These are phyloP conservation scores for Colletotrichum lentis DNA, from an alignment of 2,329 filamentous ascomycete species.

Conservation along the genomic window DNA sequence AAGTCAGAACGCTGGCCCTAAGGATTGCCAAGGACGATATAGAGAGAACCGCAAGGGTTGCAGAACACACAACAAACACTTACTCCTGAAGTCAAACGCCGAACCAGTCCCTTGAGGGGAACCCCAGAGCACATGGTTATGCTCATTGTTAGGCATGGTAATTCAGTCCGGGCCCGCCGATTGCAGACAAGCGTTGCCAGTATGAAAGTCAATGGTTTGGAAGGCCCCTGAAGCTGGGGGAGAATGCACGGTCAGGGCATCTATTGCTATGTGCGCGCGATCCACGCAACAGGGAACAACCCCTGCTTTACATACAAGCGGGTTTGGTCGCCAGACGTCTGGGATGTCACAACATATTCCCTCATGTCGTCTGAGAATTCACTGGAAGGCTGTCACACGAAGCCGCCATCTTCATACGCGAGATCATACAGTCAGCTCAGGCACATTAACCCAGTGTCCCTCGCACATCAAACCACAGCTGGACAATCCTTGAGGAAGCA, in stretches of 20 bases:
- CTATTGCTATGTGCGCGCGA: too few relatives aligned
- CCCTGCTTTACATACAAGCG: background rate
- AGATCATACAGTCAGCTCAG: conserved; percentile 3
- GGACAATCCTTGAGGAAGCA: conserved; percentile 8
- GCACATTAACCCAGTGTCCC: background rate
- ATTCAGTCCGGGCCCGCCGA: background rate
- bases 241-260: background rate
- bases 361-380: background rate
- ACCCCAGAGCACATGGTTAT: conserved; percentile 33
- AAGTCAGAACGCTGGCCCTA: background rate
- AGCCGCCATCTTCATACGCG: background rate
- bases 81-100: conserved; percentile 37
- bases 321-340: too few relatives aligned
- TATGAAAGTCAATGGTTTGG: too few relatives aligned
- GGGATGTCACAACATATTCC: background rate
- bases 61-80: background rate
- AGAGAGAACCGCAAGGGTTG: too few relatives aligned
- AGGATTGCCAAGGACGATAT: background rate
- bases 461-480: conserved; percentile 2
- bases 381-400: background rate
- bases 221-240: background rate
- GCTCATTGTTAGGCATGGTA: conserved; percentile 4
- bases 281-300: too few relatives aligned
- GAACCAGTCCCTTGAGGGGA: conserved; percentile 28
- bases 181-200: background rate